A percentile compares a stretch with the other conserved stretches of the same genome.
These are phyloP conservation scores for Eimeria maxima DNA, from an alignment of 169 alveolate genomes.

Conservation along the genomic window DNA sequence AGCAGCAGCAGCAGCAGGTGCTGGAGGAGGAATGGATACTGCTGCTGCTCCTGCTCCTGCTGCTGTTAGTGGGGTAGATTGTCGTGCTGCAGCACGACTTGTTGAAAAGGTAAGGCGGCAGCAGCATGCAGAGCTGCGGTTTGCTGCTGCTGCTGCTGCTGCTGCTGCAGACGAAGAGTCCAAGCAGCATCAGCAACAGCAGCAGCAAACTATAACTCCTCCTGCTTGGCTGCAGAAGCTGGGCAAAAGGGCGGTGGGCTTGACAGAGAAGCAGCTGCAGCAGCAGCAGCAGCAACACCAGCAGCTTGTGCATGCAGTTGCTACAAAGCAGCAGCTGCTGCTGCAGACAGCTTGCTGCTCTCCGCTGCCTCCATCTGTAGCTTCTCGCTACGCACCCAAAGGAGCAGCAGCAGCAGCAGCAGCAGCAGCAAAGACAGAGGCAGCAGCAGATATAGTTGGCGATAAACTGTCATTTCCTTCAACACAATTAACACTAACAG, in stretches of 20 bases:
- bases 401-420: constrained; percentile 10
- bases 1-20: constrained; percentile 17
- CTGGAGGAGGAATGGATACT: no score
- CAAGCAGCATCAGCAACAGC: no score
- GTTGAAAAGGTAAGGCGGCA: background rate
- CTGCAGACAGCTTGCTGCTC: background rate
- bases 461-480: background rate
- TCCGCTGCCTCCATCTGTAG: background rate
- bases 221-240: constrained; percentile 36
- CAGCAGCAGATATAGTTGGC: background rate
- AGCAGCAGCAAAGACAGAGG: background rate
- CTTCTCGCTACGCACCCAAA: background rate
- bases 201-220: no score
- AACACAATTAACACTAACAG: background rate
- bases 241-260: constrained; percentile 33
- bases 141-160: no score
- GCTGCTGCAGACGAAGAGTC: no score
- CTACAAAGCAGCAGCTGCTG: background rate
- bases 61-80: background rate
- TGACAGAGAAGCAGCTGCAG: constrained; percentile 32
- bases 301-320: background rate
- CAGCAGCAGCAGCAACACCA: background rate
- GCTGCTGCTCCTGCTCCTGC: no score
- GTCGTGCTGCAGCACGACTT: constrained; percentile 38
- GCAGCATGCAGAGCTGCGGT: background rate